Base-by-base conservation (phyloP, 345 rosid species). In the Linum trigynum region DNA sequence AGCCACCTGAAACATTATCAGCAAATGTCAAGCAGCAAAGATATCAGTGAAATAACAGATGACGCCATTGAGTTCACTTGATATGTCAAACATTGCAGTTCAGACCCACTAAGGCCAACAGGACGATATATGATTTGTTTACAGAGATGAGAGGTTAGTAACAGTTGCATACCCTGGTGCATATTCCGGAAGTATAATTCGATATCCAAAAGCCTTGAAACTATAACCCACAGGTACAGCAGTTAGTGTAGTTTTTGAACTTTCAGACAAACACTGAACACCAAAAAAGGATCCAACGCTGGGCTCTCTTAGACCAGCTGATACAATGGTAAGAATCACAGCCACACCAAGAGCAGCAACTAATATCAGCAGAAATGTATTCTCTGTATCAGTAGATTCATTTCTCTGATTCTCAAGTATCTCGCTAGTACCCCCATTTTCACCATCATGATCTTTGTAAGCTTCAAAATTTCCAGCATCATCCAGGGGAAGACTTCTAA, bases 131-230 rank as follows among this genome's bases (percentile, higher is more conserved):
- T 56, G 59, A 2, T 56, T 56, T 56, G 6, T 5, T 2, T 23
- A 7, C n/a, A 14, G 2, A 43, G 6, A 43, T 43, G 2, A 11
- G 50, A 43, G 50, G 6, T 43, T 43, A 43, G 9, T 48, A 40
- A 32, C 32, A 48, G 55, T 36, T 59, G 62, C 71, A 65, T 76
- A 86, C 92, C 95, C 98, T 0, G 95, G 96, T 53, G 96, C 96
- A 71, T 78, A 74, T 62, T 80, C 82, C 53, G 95, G 92, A 74
- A 91, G 84, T 48, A 85, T 61, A 64, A 91, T 78, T 67, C 75
- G 81, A 64, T 84, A 85, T 57, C 96, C 92, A 67, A 91, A 89
- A 42, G 82, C 90, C 64, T 82, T 83, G 65, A 91, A 89, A 32
- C 78, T 80, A 67, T 86, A 91, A 57, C 95, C 88, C 66, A 50